Percentiles rank a stretch among this genome's conserved stretches.
These are phyloP conservation scores for Cladosporium sp. DNA, from an alignment of 2,329 filamentous ascomycete species.

Conservation along the genomic window DNA sequence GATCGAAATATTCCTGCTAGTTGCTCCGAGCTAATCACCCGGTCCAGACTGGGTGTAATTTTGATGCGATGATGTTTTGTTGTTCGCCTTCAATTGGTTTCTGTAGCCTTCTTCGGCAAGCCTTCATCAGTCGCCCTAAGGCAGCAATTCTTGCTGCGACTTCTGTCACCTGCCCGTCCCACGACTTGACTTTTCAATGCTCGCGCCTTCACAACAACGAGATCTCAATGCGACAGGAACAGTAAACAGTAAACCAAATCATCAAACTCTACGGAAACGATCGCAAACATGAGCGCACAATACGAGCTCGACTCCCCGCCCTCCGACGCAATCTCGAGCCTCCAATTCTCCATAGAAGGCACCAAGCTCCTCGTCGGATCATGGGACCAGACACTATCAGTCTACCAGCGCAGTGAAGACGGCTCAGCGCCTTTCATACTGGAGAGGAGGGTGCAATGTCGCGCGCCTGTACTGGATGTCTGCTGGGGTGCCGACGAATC, in stretches of 20 bases:
- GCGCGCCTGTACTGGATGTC: slow-evolving; percentile 82
- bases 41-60: background rate
- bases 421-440: slow-evolving; percentile 56
- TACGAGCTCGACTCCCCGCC: slow-evolving; percentile 76
- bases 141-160: background rate
- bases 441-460: slow-evolving; percentile 54
- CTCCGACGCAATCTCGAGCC: slow-evolving; percentile 79
- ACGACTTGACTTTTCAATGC: slow-evolving; percentile 11
- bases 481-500: slow-evolving; percentile 81
- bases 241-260: background rate
- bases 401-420: slow-evolving; percentile 56
- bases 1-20: background rate
- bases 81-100: background rate
- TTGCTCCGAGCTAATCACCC: background rate
- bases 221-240: background rate
- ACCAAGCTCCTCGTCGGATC: slow-evolving; percentile 83
- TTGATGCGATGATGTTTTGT: background rate
- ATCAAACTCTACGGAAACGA: background rate
- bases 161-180: background rate
- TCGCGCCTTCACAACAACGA: background rate
- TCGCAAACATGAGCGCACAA: slow-evolving; percentile 22
- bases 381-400: slow-evolving; percentile 90
- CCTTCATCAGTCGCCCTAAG: background rate
- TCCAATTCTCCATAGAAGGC: slow-evolving; percentile 82
- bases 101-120: background rate